These are phyloP conservation scores for Phalaenopsis aphrodite DNA, from an alignment of 106 monocot genomes.

Conservation along the genomic window DNA sequence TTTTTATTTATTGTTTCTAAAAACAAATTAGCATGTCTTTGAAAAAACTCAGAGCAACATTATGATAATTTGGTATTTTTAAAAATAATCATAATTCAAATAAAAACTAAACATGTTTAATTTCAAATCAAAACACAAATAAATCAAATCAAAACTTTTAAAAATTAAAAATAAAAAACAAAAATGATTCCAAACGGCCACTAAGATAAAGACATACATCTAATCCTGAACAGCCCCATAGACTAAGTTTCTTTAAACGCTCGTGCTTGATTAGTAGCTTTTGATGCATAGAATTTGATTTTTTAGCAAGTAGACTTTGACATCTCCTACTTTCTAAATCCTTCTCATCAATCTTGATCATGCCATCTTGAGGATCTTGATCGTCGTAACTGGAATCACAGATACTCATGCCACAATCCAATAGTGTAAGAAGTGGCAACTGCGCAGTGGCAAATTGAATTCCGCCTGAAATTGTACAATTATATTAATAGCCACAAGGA, in stretches of 20 bases:
- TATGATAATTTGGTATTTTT: too few relatives aligned
- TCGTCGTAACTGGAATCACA: conserved; percentile 28
- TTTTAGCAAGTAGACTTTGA: conserved; percentile 15
- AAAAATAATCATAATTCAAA: too few relatives aligned
- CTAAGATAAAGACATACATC: conserved; percentile 41
- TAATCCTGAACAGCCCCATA: conserved; percentile 95
- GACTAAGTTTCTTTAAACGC: conserved; percentile 69
- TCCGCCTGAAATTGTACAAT: conserved; percentile 50
- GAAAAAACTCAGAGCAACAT: too few relatives aligned
- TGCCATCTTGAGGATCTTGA: conserved; percentile 25
- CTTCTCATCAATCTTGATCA: background rate
- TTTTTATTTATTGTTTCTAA: too few relatives aligned
- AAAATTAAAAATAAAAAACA: too few relatives aligned
- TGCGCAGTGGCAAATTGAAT: conserved; percentile 88
- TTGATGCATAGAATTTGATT: conserved; percentile 43
- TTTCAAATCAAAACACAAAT: too few relatives aligned
- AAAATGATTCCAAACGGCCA: too few relatives aligned
- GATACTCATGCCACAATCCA: conserved; percentile 95
- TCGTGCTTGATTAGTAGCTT: conserved; percentile 90
- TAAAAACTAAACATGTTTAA: too few relatives aligned
- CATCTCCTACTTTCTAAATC: conserved; percentile 6
- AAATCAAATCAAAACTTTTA: too few relatives aligned
- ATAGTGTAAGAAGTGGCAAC: conserved; percentile 68
- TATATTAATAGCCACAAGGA: background rate
- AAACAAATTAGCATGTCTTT: too few relatives aligned